phyloP scores from a whole-genome alignment of 2,329 filamentous ascomycete species.

The Penicillium sp. region DNA sequence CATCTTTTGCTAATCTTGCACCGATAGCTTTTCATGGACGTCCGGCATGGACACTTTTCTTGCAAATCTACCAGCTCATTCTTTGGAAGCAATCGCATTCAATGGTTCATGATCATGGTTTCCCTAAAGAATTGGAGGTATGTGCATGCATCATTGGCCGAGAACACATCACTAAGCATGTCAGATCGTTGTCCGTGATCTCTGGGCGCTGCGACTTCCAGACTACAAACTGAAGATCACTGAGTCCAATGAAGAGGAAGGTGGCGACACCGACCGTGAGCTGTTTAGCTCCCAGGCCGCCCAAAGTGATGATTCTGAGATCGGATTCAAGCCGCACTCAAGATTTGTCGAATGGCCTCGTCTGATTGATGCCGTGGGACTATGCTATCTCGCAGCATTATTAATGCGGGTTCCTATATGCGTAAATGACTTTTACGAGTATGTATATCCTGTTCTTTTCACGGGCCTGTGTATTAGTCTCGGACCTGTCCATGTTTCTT shows the following conservation, averaged over 20 bases:
- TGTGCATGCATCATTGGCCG: background rate
- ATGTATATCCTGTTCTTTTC: slow-evolving; percentile 11
- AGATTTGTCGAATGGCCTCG: slow-evolving; percentile 56
- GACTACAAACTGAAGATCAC: slow-evolving; percentile 53
- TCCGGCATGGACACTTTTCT: slow-evolving; percentile 73
- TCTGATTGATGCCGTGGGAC: slow-evolving; percentile 71
- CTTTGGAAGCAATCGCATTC: slow-evolving; percentile 78
- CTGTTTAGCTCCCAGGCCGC: slow-evolving; percentile 63
- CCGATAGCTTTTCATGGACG: slow-evolving; percentile 58
- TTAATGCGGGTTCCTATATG: slow-evolving; percentile 76
- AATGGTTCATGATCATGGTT: slow-evolving; percentile 66
- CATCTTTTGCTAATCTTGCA: slow-evolving; percentile 49
- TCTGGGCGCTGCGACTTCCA: slow-evolving; percentile 78
- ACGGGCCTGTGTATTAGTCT: background rate
- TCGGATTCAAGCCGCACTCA: slow-evolving; percentile 35
- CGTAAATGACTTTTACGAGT: slow-evolving; percentile 67
- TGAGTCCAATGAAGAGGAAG: slow-evolving; percentile 37
- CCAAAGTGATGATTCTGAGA: slow-evolving; percentile 46
- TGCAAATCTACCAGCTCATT: slow-evolving; percentile 82
- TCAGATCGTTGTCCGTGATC: slow-evolving; percentile 70
- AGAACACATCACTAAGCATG: background rate
- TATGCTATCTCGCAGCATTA: slow-evolving; percentile 79
- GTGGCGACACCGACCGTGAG: slow-evolving; percentile 46
- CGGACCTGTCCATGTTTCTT: background rate
- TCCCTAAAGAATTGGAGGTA: slow-evolving; percentile 74